Conservation (phyloP, 1,284 basidiomycete genomes). For the Pterulicium gracile region DNA sequence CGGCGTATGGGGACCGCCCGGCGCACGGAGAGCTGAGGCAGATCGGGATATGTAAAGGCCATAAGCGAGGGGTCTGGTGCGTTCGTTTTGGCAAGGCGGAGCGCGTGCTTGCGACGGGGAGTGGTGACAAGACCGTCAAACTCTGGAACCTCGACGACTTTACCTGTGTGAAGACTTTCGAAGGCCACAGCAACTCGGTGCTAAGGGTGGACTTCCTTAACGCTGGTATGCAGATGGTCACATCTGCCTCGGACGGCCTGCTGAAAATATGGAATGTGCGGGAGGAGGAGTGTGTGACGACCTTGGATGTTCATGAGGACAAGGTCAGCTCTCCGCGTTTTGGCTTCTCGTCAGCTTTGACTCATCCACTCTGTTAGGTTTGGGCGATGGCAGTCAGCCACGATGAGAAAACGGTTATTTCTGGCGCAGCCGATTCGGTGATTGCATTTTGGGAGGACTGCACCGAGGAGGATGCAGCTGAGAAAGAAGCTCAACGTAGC, state of each 20-base stretch:
- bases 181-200: conserved; percentile 97
- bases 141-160: conserved; percentile 92
- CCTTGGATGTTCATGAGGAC: conserved; percentile 94
- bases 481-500: conserved; percentile 62
- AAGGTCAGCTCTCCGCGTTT: conserved; percentile 46
- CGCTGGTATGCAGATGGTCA: conserved; percentile 78
- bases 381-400: conserved; percentile 83
- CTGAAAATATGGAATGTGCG: conserved; percentile 94
- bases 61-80: conserved; percentile 94
- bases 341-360: conserved; percentile 2
- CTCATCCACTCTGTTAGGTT: conserved; percentile 39
- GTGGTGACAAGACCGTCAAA: conserved; percentile 90
- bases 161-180: conserved; percentile 88
- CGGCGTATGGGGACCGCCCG: conserved; percentile 27
- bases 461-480: conserved; percentile 68
- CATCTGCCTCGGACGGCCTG: conserved; percentile 85
- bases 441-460: conserved; percentile 93
- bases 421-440: conserved; percentile 89
- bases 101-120: conserved; percentile 83
- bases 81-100: conserved; percentile 83
- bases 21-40: conserved; percentile 61
- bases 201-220: conserved; percentile 86
- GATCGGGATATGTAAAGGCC: conserved; percentile 88
- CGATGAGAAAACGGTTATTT: conserved; percentile 76
- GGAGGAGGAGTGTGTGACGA: conserved; percentile 80